Conservation (phyloP, 202 grass and related monocot species). For the Panicum hallii region DNA sequence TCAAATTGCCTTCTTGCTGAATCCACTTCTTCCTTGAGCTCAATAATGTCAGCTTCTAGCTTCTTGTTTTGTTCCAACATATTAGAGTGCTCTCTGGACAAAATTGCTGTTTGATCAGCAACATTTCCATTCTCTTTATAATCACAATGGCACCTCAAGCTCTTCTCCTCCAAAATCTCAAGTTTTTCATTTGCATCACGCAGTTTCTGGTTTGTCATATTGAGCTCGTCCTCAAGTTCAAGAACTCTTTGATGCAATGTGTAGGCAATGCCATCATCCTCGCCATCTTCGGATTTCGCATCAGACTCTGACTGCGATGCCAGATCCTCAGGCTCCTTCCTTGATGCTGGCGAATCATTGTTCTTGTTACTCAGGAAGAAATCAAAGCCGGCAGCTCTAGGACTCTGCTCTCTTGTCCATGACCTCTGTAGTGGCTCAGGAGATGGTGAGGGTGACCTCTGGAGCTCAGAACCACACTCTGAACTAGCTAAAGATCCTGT, state of each 20-base stretch:
- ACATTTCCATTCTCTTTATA: conserved; percentile 47
- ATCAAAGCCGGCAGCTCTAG: conserved; percentile 72
- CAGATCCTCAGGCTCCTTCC: conserved; percentile 58
- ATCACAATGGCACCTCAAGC: conserved; percentile 45
- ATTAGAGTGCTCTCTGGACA: conserved; percentile 41
- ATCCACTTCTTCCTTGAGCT: conserved; percentile 60
- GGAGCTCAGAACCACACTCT: conserved; percentile 55
- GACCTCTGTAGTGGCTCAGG: conserved; percentile 60
- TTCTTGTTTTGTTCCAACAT: conserved; percentile 42
- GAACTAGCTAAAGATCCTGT: conserved; percentile 52
- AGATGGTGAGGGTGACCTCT: conserved; percentile 55
- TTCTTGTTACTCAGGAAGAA: conserved; percentile 68
- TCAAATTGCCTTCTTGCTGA: conserved; percentile 38
- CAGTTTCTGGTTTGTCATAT: conserved; percentile 47
- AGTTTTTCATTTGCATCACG: conserved; percentile 42
- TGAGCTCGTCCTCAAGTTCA: conserved; percentile 83
- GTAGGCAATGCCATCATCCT: conserved; percentile 64
- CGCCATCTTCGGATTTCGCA: conserved; percentile 65
- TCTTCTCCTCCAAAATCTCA: conserved; percentile 58
- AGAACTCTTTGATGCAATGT: conserved; percentile 66
- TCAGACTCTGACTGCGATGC: conserved; percentile 73
- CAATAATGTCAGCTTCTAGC: conserved; percentile 56
- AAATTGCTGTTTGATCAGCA: conserved; percentile 22
- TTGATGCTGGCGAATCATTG: conserved; percentile 53
- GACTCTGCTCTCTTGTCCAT: conserved; percentile 57